A percentile compares a stretch with the other conserved stretches of the same genome.
These are phyloP conservation scores for Sphagnurus paluster DNA, from an alignment of 1,284 basidiomycete species.

Conservation along the genomic window DNA sequence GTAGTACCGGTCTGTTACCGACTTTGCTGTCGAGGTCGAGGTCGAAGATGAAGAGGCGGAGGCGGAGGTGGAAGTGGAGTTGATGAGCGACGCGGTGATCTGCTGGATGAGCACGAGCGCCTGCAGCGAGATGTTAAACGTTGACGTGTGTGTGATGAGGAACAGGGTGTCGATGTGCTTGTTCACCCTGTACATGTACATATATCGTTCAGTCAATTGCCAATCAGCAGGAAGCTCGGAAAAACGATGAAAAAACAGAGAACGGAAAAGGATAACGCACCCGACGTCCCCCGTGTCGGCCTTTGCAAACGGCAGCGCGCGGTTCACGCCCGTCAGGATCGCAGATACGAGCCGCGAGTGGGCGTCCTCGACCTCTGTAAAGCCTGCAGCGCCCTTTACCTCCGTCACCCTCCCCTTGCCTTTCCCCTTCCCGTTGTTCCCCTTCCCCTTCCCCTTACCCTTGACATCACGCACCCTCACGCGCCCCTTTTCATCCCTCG, in stretches of 20 bases:
- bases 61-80: conserved; percentile 37
- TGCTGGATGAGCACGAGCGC: conserved; percentile 92
- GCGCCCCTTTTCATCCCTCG: conserved; percentile 44
- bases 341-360: conserved; percentile 89
- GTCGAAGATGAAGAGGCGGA: too few species aligned
- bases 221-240: too few species aligned
- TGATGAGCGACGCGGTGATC: conserved; percentile 59
- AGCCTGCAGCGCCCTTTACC: conserved; percentile 58
- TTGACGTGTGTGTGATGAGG: conserved; percentile 91
- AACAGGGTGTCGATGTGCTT: conserved; percentile 94
- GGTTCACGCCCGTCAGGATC: conserved; percentile 92
- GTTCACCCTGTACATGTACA: conserved; percentile 57
- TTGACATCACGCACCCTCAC: conserved; percentile 34
- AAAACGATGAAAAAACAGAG: not conserved
- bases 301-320: conserved; percentile 91
- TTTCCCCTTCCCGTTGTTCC: too few species aligned
- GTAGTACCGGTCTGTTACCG: conserved; percentile 85
- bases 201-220: too few species aligned
- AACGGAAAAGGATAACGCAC: conserved; percentile 29
- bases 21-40: conserved; percentile 41
- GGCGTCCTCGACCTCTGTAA: conserved; percentile 75
- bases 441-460: too few species aligned
- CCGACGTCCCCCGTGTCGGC: conserved; percentile 57
- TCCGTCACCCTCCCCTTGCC: conserved; percentile 42
- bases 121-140: conserved; percentile 97